phyloP scores from a whole-genome alignment of 1,139 yeast genomes.

The Nakaseomyces uthaithaninus region DNA sequence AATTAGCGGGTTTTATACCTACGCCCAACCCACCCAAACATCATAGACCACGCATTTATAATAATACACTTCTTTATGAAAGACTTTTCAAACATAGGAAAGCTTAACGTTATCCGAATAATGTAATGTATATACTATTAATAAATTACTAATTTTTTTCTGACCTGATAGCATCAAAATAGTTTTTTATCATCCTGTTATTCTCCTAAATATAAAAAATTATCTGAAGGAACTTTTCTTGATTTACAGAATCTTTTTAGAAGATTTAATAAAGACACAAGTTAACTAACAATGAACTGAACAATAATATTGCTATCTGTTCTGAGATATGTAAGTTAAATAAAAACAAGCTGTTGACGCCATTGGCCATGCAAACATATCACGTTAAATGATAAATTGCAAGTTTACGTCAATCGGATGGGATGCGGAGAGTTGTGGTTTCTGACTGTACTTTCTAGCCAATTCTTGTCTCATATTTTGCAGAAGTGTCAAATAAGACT shows the following conservation, averaged over 20 bases:
- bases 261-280: too few relatives aligned
- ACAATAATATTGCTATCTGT: too few relatives aligned
- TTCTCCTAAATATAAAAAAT: too few relatives aligned
- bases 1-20: not conserved
- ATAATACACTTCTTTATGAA: not conserved
- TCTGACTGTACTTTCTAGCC: conserved; percentile 66
- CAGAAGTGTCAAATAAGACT: conserved; percentile 66
- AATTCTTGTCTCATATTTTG: conserved; percentile 72
- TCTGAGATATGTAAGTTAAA: too few relatives aligned
- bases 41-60: conserved; percentile 5
- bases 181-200: too few relatives aligned
- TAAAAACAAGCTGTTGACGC: too few relatives aligned
- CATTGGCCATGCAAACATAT: too few relatives aligned
- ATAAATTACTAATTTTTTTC: not conserved
- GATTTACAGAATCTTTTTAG: too few relatives aligned
- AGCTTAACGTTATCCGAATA: conserved; percentile 4
- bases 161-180: too few relatives aligned
- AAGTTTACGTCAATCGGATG: conserved; percentile 80
- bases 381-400: conserved; percentile 42
- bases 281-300: too few relatives aligned
- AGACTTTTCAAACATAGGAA: not conserved
- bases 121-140: conserved; percentile 4
- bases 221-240: too few relatives aligned
- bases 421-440: conserved; percentile 78
- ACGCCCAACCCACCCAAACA: not conserved